These are phyloP conservation scores for Aspergillus thermomutatus DNA, from an alignment of 2,329 filamentous ascomycete species.

Conservation along the genomic window DNA sequence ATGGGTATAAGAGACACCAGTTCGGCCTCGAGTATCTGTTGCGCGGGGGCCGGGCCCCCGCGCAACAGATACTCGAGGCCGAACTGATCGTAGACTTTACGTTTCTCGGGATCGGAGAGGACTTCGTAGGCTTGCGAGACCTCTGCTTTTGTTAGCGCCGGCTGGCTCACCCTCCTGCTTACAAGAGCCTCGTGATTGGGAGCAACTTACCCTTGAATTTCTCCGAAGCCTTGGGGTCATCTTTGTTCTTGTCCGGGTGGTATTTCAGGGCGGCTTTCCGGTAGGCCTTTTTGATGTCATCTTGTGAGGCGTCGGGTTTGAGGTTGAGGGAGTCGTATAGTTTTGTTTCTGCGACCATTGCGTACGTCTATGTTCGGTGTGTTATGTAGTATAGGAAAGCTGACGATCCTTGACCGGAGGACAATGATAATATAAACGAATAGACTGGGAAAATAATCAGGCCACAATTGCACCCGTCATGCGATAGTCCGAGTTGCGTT, in stretches of 20 bases:
- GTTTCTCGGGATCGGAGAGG: slow-evolving; percentile 93
- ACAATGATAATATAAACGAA: slow-evolving; percentile 12
- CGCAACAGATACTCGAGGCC: slow-evolving; percentile 89
- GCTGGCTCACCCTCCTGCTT: background rate
- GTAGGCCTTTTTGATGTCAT: slow-evolving; percentile 93
- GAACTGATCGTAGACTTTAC: slow-evolving; percentile 91
- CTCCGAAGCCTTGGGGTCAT: slow-evolving; percentile 78
- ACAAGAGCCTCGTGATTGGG: background rate
- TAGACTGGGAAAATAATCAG: background rate
- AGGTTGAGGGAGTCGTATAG: slow-evolving; percentile 84
- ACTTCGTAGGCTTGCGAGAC: slow-evolving; percentile 98
- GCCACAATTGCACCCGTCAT: background rate
- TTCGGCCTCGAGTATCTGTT: no score
- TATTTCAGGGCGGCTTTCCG: slow-evolving; percentile 83
- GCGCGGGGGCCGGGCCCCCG: slow-evolving; percentile 61
- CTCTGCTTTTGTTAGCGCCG: slow-evolving; percentile 50
- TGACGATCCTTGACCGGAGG: background rate
- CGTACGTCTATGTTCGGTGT: slow-evolving; percentile 27
- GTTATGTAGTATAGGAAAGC: slow-evolving; percentile 3
- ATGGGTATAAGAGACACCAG: no score
- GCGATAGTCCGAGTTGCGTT: slow-evolving; percentile 2
- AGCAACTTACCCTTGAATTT: slow-evolving; percentile 79
- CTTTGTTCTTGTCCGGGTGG: slow-evolving; percentile 98
- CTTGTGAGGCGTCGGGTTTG: slow-evolving; percentile 75
- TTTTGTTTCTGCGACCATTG: slow-evolving; percentile 92